Evolutionary conservation across 257 asterid species (phyloP).

Genomic region (Ajuga chamaepitys): DNA sequence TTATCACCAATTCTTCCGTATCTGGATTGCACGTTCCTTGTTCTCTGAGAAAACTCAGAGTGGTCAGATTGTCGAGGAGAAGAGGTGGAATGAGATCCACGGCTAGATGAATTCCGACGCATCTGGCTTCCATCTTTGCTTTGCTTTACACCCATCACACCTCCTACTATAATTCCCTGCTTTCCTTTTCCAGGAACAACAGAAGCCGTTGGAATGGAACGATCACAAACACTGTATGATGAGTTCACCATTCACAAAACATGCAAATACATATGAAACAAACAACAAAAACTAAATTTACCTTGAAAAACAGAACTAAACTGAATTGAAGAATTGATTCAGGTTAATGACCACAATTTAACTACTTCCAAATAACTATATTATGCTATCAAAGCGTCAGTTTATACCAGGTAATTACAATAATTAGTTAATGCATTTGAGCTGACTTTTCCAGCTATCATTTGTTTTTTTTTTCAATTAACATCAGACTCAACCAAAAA

Average conservation of each 20-base stretch:
- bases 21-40: conserved; percentile 24
- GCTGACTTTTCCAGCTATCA: conserved; percentile 21
- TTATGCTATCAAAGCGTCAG: conserved; percentile 7
- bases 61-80: conserved; percentile 6
- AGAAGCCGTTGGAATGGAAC: neutral
- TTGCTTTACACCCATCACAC: conserved; percentile 34
- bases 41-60: conserved; percentile 12
- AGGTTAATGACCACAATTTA: neutral
- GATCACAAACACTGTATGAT: neutral
- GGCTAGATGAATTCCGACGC: neutral
- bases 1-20: conserved; percentile 53
- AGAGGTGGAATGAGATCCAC: conserved; percentile 13
- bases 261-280: neutral
- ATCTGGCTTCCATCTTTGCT: neutral
- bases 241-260: neutral
- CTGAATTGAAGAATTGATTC: neutral
- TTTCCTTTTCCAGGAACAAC: too few relatives aligned
- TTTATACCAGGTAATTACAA: neutral
- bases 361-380: neutral
- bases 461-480: neutral
- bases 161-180: too few relatives aligned
- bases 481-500: conserved; percentile 11
- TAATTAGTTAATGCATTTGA: neutral
- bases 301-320: conserved; percentile 8
- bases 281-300: neutral